Evolutionary conservation across 2,329 filamentous ascomycete species (phyloP).

Genomic region (Stachybotrys chartarum): DNA sequence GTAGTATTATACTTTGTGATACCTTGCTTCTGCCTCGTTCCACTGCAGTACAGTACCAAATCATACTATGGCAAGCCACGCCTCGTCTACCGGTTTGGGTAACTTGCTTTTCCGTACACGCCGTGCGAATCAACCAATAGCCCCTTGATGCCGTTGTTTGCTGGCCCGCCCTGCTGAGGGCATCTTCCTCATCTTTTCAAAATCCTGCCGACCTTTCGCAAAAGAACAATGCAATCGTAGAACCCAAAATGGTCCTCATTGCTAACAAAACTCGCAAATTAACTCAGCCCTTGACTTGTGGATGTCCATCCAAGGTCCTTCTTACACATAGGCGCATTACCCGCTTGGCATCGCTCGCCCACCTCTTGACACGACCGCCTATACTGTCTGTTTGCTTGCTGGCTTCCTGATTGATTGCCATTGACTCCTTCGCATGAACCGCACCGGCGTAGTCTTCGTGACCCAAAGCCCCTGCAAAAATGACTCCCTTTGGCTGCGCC

Average conservation of each 20-base stretch:
- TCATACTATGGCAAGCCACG: neutral
- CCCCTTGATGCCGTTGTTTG: neutral
- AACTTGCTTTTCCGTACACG: neutral
- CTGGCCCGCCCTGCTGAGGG: too few relatives aligned
- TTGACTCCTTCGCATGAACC: neutral
- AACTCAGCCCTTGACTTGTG: neutral
- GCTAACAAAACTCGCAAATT: neutral
- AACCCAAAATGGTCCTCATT: neutral
- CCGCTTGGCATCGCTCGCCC: constrained; percentile 24
- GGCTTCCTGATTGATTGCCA: neutral
- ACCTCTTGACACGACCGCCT: constrained; percentile 21
- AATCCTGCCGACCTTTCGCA: neutral
- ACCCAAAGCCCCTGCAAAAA: neutral
- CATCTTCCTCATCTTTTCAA: neutral
- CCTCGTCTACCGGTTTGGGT: constrained; percentile 13
- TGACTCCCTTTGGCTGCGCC: neutral
- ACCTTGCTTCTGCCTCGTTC: neutral
- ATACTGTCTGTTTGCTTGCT: constrained; percentile 10
- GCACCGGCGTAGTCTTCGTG: neutral
- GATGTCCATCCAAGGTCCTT: constrained; percentile 3
- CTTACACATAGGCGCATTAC: constrained; percentile 24
- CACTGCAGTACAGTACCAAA: neutral
- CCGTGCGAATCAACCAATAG: neutral
- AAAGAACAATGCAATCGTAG: neutral
- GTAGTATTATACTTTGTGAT: neutral